Conservation (phyloP, 106 monocot species). For the Allium sativum region DNA sequence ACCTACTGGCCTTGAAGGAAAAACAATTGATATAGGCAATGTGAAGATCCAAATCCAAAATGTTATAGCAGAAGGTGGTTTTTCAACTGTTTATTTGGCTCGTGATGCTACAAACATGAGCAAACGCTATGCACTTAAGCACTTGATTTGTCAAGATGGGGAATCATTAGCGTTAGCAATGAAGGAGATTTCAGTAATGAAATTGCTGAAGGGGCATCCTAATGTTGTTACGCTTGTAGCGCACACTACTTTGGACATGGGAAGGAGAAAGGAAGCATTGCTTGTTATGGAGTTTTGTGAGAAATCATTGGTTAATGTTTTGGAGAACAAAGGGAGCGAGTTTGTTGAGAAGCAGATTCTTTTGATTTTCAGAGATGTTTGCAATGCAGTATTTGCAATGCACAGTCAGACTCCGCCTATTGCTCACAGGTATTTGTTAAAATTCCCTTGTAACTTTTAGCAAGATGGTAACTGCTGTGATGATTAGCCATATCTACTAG, state of each 20-base stretch:
- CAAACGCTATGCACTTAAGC: slow-evolving; percentile 90
- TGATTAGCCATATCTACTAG: not conserved
- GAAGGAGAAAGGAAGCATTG: slow-evolving; percentile 67
- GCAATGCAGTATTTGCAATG: slow-evolving; percentile 96
- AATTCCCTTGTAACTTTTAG: not conserved
- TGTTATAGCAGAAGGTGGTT: slow-evolving; percentile 85
- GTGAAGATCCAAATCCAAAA: slow-evolving; percentile 63
- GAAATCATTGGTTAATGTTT: slow-evolving; percentile 70
- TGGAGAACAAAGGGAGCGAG: slow-evolving; percentile 62
- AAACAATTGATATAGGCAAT: slow-evolving; percentile 59
- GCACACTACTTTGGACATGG: slow-evolving; percentile 69
- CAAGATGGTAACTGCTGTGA: not conserved
- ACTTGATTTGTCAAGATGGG: slow-evolving; percentile 78
- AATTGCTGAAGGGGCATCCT: slow-evolving; percentile 75
- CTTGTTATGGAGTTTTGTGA: slow-evolving; percentile 92
- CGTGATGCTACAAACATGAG: slow-evolving; percentile 43
- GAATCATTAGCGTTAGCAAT: slow-evolving; percentile 65
- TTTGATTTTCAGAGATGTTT: slow-evolving; percentile 82
- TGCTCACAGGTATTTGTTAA: slow-evolving; percentile 69
- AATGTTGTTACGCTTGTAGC: slow-evolving; percentile 69
- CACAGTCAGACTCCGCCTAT: slow-evolving; percentile 87
- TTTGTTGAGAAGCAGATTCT: slow-evolving; percentile 84
- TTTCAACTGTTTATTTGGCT: slow-evolving; percentile 84
- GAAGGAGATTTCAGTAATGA: slow-evolving; percentile 90
- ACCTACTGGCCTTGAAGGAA: slow-evolving; percentile 67